phyloP scores from a whole-genome alignment of 2,329 filamentous ascomycete species.

The Aspergillus neoniger region DNA sequence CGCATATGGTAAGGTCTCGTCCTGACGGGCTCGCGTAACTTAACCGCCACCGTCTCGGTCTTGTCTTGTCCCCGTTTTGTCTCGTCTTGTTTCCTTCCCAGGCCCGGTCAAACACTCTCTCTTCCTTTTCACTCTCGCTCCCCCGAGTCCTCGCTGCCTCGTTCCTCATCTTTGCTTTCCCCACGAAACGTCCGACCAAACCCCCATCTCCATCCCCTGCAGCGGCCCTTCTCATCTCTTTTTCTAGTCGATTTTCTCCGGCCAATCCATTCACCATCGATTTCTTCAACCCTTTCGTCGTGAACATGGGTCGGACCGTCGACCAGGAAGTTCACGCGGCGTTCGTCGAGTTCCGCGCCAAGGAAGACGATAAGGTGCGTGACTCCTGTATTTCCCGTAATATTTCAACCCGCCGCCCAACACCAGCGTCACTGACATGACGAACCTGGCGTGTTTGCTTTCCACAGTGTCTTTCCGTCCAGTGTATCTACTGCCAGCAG shows the following conservation, averaged over 20 bases:
- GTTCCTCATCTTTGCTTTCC: constrained; percentile 17
- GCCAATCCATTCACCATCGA: constrained; percentile 25
- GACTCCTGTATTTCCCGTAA: constrained; percentile 43
- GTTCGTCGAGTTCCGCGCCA: constrained; percentile 57
- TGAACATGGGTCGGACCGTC: constrained; percentile 53
- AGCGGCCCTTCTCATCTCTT: constrained; percentile 17
- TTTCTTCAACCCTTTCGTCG: constrained; percentile 27
- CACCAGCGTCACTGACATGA: constrained; percentile 37
- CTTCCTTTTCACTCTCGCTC: constrained; percentile 21
- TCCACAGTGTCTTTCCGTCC: constrained; percentile 52
- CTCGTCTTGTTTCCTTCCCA: constrained; percentile 20
- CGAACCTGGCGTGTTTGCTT: constrained; percentile 20
- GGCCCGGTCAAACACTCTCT: constrained; percentile 15
- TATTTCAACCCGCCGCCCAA: constrained; percentile 31
- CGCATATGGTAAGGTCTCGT: constrained; percentile 23
- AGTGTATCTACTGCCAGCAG: constrained; percentile 57
- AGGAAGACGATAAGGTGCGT: constrained; percentile 55
- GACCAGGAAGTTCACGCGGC: constrained; percentile 56
- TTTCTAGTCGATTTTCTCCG: constrained; percentile 12
- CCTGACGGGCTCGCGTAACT: constrained; percentile 30
- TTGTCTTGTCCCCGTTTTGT: constrained; percentile 28
- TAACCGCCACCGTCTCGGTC: constrained; percentile 26
- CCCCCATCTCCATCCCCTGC: constrained; percentile 14
- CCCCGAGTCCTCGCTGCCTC: constrained; percentile 18
- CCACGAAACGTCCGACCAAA: constrained; percentile 11